Evolutionary conservation across 2,329 filamentous ascomycete species (phyloP).

Genomic region (Zymoseptoria brevis): DNA sequence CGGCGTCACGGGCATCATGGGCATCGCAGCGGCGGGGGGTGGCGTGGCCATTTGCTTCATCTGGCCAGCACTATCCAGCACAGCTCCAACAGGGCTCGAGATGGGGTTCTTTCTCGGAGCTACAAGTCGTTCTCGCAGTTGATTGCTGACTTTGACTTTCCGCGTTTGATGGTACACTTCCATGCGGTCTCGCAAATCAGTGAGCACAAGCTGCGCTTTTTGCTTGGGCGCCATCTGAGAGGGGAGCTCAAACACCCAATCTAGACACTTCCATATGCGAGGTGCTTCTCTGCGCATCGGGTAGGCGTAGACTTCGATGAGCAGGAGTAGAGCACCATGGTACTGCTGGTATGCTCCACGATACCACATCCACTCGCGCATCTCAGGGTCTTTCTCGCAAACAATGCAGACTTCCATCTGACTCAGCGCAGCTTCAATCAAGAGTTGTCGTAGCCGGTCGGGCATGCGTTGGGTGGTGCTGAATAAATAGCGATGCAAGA

Average conservation of each 20-base stretch:
- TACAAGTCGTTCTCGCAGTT: conserved; percentile 25
- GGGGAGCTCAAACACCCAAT: conserved; percentile 62
- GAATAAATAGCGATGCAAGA: conserved; percentile 60
- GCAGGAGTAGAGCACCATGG: conserved; percentile 60
- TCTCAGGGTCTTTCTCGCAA: conserved; percentile 45
- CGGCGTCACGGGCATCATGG: conserved; percentile 11
- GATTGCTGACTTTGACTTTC: conserved; percentile 34
- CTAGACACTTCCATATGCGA: conserved; percentile 62
- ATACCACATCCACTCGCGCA: conserved; percentile 63
- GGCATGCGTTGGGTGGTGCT: conserved; percentile 45
- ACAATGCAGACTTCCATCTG: conserved; percentile 48
- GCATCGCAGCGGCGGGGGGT: background rate
- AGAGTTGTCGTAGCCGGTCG: conserved; percentile 54
- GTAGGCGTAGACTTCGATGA: conserved; percentile 57
- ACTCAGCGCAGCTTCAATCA: conserved; percentile 53
- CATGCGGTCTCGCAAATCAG: conserved; percentile 55
- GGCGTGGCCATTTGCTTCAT: conserved; percentile 10
- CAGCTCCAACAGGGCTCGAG: background rate
- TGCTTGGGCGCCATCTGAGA: conserved; percentile 43
- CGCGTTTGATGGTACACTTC: conserved; percentile 53
- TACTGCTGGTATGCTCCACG: conserved; percentile 63
- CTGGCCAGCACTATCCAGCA: conserved; percentile 8
- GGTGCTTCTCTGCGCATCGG: conserved; percentile 51
- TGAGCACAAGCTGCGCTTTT: conserved; percentile 55
- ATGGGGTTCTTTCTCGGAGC: background rate